Evolutionary conservation across 1,284 basidiomycete genomes (phyloP), one percentile per base, ranked within the genome.

Genomic region (Malassezia obtusa): DNA sequence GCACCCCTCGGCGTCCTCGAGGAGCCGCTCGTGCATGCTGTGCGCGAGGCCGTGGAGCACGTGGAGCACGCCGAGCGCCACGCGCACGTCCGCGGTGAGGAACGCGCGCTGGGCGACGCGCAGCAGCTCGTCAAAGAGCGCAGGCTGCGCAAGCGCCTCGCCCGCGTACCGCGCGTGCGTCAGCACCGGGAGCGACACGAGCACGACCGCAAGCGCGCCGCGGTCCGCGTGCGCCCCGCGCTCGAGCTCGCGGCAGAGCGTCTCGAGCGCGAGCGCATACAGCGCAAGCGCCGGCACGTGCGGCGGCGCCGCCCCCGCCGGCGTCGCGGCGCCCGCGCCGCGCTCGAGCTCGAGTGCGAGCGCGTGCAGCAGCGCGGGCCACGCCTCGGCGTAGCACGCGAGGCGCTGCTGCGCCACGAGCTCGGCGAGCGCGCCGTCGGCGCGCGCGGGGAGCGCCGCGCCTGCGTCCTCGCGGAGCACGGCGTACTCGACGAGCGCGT

Each of bases 181-280:
- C 12, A 96, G 79, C 50, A 80, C 83, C 58, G 84, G 84, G 47
- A 96, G 78, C 0, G 88, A 83, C 62, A 84, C 81, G 12, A 96
- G 79, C 5, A 87, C 83, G n/a, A 84, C 78, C 6, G 57, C 53
- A 48, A 63, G 57, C 38, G 60, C 54, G 39, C 44, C 39, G 35
- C 78, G 63, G 32, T 69, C 64, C 49, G 51, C n/a, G 12, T 22
- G 75, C 10, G 76, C 40, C 5, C 40, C 25, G 67, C 38, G 69
- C 80, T 75, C 24, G 82, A 77, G 52, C 84, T 80, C 1, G 82
- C 80, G 1, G 85, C 83, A 56, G 10, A 96, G 78, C 0, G 87
- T 83, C 73, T 98, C 92, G 62, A 88, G 95, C 0, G 92, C 84
- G 19, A 98, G 80, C 11, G 92, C 92, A 68, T 94, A 95, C 11